Percentiles rank a stretch among this genome's conserved stretches.
phyloP scores from a whole-genome alignment of 176 grass and related monocot genomes.

The Hyparrhenia diplandra region DNA sequence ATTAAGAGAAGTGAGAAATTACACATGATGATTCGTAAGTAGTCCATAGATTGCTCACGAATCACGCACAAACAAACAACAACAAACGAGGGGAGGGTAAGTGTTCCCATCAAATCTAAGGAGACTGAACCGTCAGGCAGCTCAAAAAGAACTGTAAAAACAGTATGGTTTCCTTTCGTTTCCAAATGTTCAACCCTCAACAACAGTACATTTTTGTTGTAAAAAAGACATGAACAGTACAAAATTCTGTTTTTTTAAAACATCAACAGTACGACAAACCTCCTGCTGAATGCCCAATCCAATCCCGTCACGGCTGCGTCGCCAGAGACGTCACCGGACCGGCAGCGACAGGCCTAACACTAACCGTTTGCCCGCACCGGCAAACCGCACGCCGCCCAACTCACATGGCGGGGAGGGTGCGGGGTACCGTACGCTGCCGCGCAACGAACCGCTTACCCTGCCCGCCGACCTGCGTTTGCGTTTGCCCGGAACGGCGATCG shows the following conservation, averaged over 20 bases:
- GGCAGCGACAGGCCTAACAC: constrained; percentile 9
- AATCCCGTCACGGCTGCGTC: neutral
- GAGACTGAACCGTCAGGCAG: neutral
- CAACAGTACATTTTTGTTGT: no score
- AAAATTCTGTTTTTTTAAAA: no score
- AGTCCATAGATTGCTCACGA: no score
- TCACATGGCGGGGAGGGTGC: neutral
- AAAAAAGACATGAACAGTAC: no score
- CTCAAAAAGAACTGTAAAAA: neutral
- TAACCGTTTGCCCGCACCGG: neutral
- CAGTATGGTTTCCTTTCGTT: neutral
- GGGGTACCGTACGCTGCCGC: neutral
- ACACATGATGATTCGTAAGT: no score
- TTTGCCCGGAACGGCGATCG: neutral
- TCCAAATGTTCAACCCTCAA: neutral
- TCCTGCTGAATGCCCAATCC: no score
- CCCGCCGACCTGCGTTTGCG: neutral
- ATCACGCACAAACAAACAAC: no score
- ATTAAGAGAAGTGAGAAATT: no score
- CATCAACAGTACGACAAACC: no score
- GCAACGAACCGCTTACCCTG: neutral
- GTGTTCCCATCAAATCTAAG: neutral
- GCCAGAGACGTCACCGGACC: neutral
- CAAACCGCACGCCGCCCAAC: neutral
- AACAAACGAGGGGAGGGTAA: no score